Base-by-base conservation (phyloP, 495 filamentous ascomycete genomes). In the Lepraria neglecta region DNA sequence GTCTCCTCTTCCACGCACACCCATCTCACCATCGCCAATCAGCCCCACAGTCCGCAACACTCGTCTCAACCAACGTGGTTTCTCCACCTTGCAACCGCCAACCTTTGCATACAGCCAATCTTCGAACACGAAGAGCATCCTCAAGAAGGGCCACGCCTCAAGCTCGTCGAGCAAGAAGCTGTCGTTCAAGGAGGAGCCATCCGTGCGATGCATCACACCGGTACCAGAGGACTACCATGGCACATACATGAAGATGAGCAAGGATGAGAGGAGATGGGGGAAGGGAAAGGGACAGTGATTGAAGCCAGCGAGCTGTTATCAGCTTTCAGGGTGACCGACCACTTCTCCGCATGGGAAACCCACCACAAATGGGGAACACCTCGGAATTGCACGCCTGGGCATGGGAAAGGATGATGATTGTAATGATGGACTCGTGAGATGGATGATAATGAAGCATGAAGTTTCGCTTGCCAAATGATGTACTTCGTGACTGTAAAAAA, bases 141-240 rank as follows among this genome's bases (percentile, higher is more conserved):
- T 80, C 61, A 80, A 80, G 72, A 80, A 79, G 63, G 54, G 63
- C 9, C 60, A 62, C 40, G 10, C 54, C 30, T 38, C 65, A 33
- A 51, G 50, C 9, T 65, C 58, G 17, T 57, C 64, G n/a, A 65
- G 71, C 40, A 82, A 78, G 65, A 72, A 70, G 60, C 75, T 81
- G 33, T 71, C 78, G 44, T 81, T 82, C 68, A 64, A 76, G 28
- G 72, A 70, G 33, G 74, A 75, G 6, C 78, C 80, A 6, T 77
- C 74, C 28, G 74, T 82, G 28, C 69, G 80, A 67, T 80, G 77
- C 50, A 74, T 82, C 61, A 80, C 77, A 6, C 78, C 78, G 0
- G 78, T 82, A 65, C 73, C 75, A 27, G 78, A 80, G 24, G 79
- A 82, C 55, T 82, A 80, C 64, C 79, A 82, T 51, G 79, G 79